phyloP scores from a whole-genome alignment of 176 grass and related monocot genomes.

The Musa troglodytarum region DNA sequence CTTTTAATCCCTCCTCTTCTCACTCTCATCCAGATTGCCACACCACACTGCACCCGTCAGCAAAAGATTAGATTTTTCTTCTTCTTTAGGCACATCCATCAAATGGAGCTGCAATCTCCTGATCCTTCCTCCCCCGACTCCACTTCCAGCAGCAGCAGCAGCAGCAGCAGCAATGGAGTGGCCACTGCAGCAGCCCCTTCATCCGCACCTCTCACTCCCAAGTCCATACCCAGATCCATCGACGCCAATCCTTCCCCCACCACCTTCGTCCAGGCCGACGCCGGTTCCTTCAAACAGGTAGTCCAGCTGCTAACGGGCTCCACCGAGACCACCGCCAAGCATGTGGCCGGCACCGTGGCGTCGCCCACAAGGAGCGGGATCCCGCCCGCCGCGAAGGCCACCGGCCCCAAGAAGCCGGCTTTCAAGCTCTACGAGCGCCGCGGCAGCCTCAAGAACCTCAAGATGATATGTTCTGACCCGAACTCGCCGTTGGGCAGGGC shows the following conservation, averaged over 20 bases:
- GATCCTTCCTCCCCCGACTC: slow-evolving; percentile 12
- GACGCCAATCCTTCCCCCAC: slow-evolving; percentile 79
- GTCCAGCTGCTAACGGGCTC: slow-evolving; percentile 96
- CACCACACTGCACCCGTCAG: too few species aligned
- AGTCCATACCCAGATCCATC: slow-evolving; percentile 29
- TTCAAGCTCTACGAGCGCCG: slow-evolving; percentile 97
- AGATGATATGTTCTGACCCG: slow-evolving; percentile 50
- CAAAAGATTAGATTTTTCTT: too few species aligned
- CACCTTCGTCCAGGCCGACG: slow-evolving; percentile 90
- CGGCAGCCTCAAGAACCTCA: slow-evolving; percentile 71
- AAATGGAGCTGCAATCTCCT: not conserved
- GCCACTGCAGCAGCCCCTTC: slow-evolving; percentile 6
- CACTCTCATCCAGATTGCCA: not conserved
- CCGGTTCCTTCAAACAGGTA: slow-evolving; percentile 83
- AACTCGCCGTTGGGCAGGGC: not conserved
- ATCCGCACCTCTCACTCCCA: slow-evolving; percentile 38
- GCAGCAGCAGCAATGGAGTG: slow-evolving; percentile 7
- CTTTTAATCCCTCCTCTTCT: not conserved
- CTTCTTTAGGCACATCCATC: too few species aligned
- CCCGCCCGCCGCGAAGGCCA: slow-evolving; percentile 17
- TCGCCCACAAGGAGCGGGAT: not conserved
- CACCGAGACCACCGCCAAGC: slow-evolving; percentile 28
- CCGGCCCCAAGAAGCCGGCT: slow-evolving; percentile 67
- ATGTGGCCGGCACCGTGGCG: not conserved
- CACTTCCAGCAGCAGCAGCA: slow-evolving; percentile 24